Evolutionary conservation across 2,329 filamentous ascomycete genomes (phyloP), one percentile per base, ranked within the genome.

Genomic region (Eurotiales sp.): DNA sequence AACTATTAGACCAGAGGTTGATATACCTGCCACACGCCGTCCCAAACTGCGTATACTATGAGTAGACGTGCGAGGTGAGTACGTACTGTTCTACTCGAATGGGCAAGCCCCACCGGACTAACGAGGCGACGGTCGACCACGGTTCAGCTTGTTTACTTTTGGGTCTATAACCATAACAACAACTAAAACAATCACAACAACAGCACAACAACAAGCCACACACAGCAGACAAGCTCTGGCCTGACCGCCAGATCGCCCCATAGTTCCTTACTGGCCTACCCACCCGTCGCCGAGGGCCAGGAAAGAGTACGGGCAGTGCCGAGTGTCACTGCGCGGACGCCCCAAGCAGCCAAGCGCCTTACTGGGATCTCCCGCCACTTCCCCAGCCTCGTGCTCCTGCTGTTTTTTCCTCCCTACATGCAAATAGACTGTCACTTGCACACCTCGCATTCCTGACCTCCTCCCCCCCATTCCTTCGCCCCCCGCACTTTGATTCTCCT

Each of bases 81-180:
- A n/a, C n/a, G n/a, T n/a, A n/a, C n/a, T n/a, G n/a, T n/a, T n/a
- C 25, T 6, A 29, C 11, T 11, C 11, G 25, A 29, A 11, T 12
- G 4, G n/a, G 29, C n/a, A 14, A 32, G 30, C 30, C 12, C 30
- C 30, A 15, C 12, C 30, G 14, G 30, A 37, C 12, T 34, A 40
- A 25, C 30, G 37, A 25, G 21, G 14, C 22, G 27, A 32, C 17
- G n/a, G 15, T 49, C 46, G 8, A 50, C 51, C 51, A 53, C 46
- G 51, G 51, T 50, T 53, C 51, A 53, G 46, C 51, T 53, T 53
- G 51, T 53, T 53, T 53, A 53, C 51, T 11, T 37, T 39, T n/a
- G n/a, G n/a, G 22, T 22, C 29, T 19, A 22, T 19, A 27, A 40
- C 41, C 40, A 49, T 34, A 52, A 48, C 43, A 52, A 51, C 15